Evolutionary conservation across 2,329 filamentous ascomycete genomes (phyloP).

Genomic region (Epichloe hybrida): DNA sequence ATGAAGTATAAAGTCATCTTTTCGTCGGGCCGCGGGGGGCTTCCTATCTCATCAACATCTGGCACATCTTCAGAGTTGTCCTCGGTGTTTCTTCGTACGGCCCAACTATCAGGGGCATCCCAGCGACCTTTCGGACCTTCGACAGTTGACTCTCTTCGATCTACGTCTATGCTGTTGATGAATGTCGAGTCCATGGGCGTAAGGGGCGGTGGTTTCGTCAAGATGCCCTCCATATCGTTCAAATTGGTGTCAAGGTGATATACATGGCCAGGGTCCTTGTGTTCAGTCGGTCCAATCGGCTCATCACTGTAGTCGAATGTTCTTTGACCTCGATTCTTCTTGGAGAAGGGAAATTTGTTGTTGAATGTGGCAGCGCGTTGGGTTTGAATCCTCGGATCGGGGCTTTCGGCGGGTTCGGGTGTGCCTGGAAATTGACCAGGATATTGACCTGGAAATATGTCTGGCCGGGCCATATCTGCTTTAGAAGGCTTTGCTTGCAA

Average conservation of each 20-base stretch:
- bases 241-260: slow-evolving; percentile 81
- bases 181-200: slow-evolving; percentile 54
- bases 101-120: slow-evolving; percentile 96
- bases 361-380: slow-evolving; percentile 40
- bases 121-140: slow-evolving; percentile 47
- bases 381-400: slow-evolving; percentile 14
- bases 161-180: slow-evolving; percentile 30
- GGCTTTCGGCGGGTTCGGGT: slow-evolving; percentile 16
- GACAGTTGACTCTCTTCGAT: slow-evolving; percentile 22
- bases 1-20: slow-evolving; percentile 75
- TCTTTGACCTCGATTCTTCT: slow-evolving; percentile 36
- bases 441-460: slow-evolving; percentile 21
- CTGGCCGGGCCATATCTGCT: slow-evolving; percentile 28
- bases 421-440: slow-evolving; percentile 17
- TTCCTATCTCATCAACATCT: slow-evolving; percentile 56
- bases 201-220: slow-evolving; percentile 56
- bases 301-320: slow-evolving; percentile 41
- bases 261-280: slow-evolving; percentile 43
- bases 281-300: slow-evolving; percentile 46
- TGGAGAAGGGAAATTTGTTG: slow-evolving; percentile 50
- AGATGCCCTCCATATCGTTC: slow-evolving; percentile 80
- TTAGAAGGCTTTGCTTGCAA: slow-evolving; percentile 37
- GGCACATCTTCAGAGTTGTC: slow-evolving; percentile 43
- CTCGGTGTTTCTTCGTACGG: slow-evolving; percentile 61
- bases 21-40: slow-evolving; percentile 57